phyloP scores from a whole-genome alignment of 371 early-diverging fungal genomes.

The Mortierella sp. region DNA sequence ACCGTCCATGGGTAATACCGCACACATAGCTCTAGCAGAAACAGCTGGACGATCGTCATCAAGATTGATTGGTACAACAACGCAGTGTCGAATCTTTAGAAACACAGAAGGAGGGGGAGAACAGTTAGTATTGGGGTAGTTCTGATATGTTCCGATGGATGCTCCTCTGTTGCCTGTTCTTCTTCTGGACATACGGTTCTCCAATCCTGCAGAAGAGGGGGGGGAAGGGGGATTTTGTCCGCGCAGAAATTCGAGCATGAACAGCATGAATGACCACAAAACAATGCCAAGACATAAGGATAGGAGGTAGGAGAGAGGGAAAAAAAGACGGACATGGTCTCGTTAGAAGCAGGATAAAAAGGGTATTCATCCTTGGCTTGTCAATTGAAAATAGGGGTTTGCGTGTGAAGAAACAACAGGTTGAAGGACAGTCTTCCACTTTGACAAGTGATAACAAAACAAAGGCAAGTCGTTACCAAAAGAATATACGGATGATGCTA shows the following conservation, averaged over 20 bases:
- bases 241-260: background rate
- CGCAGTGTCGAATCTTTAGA: constrained; percentile 65
- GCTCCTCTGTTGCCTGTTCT: background rate
- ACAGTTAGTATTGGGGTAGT: background rate
- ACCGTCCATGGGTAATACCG: constrained; percentile 57
- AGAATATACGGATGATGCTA: constrained; percentile 71
- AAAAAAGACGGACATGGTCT: background rate
- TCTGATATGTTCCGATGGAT: background rate
- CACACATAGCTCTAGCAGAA: constrained; percentile 64
- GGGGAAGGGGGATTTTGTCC: background rate
- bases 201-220: constrained; percentile 36
- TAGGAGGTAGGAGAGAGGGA: background rate
- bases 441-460: background rate
- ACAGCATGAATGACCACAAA: background rate
- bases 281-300: background rate
- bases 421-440: background rate
- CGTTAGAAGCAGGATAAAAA: background rate
- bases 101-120: background rate
- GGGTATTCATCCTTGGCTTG: background rate
- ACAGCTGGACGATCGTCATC: constrained; percentile 71
- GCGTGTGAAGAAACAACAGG: background rate
- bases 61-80: constrained; percentile 71
- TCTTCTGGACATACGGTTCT: constrained; percentile 43
- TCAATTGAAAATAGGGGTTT: background rate
- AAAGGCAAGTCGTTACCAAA: constrained; percentile 59